A percentile compares a stretch with the other conserved stretches of the same genome.
phyloP scores from a whole-genome alignment of 2,329 filamentous ascomycete genomes.

The Sporothrix schenckii region DNA sequence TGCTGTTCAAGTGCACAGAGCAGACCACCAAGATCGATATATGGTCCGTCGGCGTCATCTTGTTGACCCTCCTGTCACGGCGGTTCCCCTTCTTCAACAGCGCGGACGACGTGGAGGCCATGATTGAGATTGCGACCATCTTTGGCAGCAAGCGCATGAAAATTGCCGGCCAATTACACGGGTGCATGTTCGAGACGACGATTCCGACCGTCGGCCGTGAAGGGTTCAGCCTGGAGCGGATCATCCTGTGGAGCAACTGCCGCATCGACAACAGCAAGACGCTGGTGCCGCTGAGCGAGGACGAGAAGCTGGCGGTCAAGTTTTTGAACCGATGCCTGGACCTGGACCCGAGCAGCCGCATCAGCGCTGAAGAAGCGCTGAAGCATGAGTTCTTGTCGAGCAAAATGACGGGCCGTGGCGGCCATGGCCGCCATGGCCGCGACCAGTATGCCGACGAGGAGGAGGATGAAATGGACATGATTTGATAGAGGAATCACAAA shows the following conservation, averaged over 20 bases:
- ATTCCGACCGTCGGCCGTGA: constrained; percentile 86
- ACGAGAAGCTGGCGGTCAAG: constrained; percentile 72
- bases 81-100: constrained; percentile 99
- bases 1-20: constrained; percentile 94
- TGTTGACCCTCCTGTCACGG: constrained; percentile 88
- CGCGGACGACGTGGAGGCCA: constrained; percentile 94
- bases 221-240: constrained; percentile 88
- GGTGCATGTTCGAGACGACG: constrained; percentile 87
- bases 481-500: constrained; percentile 38
- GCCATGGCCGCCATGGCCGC: constrained; percentile 13
- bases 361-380: constrained; percentile 74
- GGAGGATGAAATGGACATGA: constrained; percentile 60
- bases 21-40: constrained; percentile 94
- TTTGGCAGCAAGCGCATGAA: constrained; percentile 88
- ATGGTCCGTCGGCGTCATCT: constrained; percentile 95
- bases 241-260: constrained; percentile 92
- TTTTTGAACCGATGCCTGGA: constrained; percentile 76
- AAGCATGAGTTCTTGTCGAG: constrained; percentile 67
- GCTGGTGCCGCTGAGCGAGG: constrained; percentile 54
- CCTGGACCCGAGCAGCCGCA: constrained; percentile 71
- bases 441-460: constrained; percentile 42
- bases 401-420: constrained; percentile 16
- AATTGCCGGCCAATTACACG: constrained; percentile 77
- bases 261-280: constrained; percentile 56
- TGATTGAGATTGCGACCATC: constrained; percentile 96